Evolutionary conservation across 2,329 filamentous ascomycete species (phyloP).

Genomic region (Cladophialophora carrionii): DNA sequence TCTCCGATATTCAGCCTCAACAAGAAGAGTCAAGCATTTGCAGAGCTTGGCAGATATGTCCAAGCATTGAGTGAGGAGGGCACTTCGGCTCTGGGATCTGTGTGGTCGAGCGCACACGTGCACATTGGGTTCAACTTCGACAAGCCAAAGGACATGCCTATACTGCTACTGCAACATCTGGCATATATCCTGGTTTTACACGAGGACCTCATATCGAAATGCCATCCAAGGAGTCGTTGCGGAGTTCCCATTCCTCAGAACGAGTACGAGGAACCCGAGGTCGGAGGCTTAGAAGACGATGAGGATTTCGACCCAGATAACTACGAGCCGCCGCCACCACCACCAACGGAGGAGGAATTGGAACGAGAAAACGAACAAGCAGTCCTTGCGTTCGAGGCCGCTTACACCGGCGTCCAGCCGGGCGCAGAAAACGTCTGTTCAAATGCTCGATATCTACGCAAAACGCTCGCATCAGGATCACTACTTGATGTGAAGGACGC

Average conservation of each 20-base stretch:
- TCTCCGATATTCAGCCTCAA: conserved; percentile 25
- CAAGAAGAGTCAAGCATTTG: conserved; percentile 19
- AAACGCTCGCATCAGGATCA: background rate
- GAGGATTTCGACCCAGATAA: conserved; percentile 17
- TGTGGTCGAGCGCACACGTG: conserved; percentile 34
- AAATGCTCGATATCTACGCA: conserved; percentile 24
- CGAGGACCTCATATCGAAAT: conserved; percentile 34
- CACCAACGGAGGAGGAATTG: conserved; percentile 24
- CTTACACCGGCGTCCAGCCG: conserved; percentile 26
- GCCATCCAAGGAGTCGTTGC: conserved; percentile 30
- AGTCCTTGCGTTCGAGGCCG: conserved; percentile 25
- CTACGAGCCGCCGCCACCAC: conserved; percentile 8
- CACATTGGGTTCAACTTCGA: conserved; percentile 34
- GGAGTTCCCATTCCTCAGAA: conserved; percentile 13
- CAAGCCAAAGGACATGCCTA: conserved; percentile 23
- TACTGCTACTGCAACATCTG: conserved; percentile 30
- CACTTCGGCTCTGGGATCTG: conserved; percentile 23
- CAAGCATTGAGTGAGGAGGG: conserved; percentile 13
- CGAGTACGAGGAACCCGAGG: conserved; percentile 6
- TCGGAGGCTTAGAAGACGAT: conserved; percentile 15
- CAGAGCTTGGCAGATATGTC: conserved; percentile 24
- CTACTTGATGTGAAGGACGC: conserved; percentile 12
- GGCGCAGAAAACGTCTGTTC: conserved; percentile 26
- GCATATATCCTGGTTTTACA: conserved; percentile 33
- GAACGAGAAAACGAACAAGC: conserved; percentile 22